These are phyloP conservation scores for Ogataea ganodermae DNA, from an alignment of 805 yeast species.

Conservation along the genomic window DNA sequence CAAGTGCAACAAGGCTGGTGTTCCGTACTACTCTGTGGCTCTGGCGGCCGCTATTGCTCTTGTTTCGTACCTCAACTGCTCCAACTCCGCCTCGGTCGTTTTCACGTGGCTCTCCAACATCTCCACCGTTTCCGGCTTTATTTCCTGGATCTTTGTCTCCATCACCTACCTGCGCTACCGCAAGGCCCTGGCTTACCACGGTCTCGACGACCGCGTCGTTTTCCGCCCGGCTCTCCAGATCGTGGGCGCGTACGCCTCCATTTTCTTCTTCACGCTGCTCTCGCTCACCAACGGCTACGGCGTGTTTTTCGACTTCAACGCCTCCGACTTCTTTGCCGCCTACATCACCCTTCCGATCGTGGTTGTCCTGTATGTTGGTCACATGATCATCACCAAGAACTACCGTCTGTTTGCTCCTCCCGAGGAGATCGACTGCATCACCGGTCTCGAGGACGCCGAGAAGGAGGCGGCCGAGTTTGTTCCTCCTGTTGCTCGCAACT, in stretches of 20 bases:
- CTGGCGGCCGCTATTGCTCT: conserved; percentile 50
- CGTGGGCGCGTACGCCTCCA: conserved; percentile 55
- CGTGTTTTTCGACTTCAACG: conserved; percentile 52
- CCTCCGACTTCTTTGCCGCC: conserved; percentile 66
- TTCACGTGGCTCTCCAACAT: conserved; percentile 71
- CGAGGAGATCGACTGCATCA: conserved; percentile 59
- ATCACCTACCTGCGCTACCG: conserved; percentile 63
- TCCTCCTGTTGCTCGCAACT: conserved; percentile 38
- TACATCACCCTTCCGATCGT: conserved; percentile 61
- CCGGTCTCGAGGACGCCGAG: conserved; percentile 64
- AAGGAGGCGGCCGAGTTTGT: conserved; percentile 44
- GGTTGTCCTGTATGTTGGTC: conserved; percentile 55
- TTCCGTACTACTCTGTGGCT: conserved; percentile 59
- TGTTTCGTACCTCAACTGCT: conserved; percentile 67
- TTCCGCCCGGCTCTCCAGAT: conserved; percentile 60
- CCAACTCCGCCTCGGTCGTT: conserved; percentile 56
- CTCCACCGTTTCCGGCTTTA: conserved; percentile 66
- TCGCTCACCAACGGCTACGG: conserved; percentile 59
- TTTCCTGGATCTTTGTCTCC: conserved; percentile 60
- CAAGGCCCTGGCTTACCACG: conserved; percentile 58
- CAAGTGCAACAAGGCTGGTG: conserved; percentile 63
- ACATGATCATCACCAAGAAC: conserved; percentile 49
- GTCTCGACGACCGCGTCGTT: conserved; percentile 54
- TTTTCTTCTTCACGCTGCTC: conserved; percentile 45
- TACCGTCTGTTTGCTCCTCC: conserved; percentile 51